phyloP scores from a whole-genome alignment of 257 asterid genomes.

The Solanum neorickii region DNA sequence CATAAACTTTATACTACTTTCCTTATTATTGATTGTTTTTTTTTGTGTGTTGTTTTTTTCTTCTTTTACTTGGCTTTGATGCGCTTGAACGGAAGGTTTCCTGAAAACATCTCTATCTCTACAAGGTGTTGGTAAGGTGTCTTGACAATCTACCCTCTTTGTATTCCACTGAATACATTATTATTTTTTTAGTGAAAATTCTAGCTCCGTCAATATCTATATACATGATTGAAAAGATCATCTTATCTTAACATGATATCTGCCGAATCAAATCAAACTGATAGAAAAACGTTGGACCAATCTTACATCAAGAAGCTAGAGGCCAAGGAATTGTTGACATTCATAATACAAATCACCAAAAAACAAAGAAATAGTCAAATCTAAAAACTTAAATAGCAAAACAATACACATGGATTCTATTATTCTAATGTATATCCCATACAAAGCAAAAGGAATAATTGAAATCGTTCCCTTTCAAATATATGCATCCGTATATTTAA shows the following conservation, averaged over 20 bases:
- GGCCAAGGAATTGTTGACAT: neutral
- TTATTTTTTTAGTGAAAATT: neutral
- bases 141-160: neutral
- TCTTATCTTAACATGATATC: neutral
- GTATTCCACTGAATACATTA: too few relatives aligned
- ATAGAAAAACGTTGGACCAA: neutral
- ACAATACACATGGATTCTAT: neutral
- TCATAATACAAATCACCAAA: neutral
- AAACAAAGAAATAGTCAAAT: neutral
- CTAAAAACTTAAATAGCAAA: neutral
- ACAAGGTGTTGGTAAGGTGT: too few relatives aligned
- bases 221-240: neutral
- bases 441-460: neutral
- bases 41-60: neutral
- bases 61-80: neutral
- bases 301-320: neutral
- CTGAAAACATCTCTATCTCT: neutral
- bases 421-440: neutral
- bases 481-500: neutral
- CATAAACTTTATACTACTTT: too few relatives aligned
- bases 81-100: rapidly evolving
- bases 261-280: neutral
- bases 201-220: neutral
- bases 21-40: neutral
- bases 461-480: neutral